Evolutionary conservation across 441 rosid genomes (phyloP).

Genomic region (Eruca vesicaria): DNA sequence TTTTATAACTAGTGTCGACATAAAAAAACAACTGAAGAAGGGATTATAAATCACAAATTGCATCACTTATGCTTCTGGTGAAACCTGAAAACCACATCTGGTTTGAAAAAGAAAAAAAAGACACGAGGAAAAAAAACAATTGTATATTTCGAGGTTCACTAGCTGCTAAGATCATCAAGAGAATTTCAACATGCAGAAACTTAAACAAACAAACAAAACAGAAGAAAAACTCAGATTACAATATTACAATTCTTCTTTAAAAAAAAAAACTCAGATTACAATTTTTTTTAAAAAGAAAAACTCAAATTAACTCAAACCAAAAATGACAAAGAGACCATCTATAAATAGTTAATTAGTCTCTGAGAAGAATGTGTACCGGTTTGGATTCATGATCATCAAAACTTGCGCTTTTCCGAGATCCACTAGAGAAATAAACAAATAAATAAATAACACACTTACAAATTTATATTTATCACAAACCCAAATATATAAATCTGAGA

Average conservation of each 20-base stretch:
- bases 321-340: constrained; percentile 5
- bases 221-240: neutral
- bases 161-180: neutral
- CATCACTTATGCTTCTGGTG: neutral
- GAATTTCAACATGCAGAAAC: constrained; percentile 4
- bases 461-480: neutral
- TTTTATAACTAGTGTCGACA: neutral
- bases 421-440: constrained; percentile 4
- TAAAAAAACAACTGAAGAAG: neutral
- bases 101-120: neutral
- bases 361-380: constrained; percentile 25
- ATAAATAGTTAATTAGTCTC: neutral
- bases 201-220: neutral
- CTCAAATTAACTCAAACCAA: neutral
- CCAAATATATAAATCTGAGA: neutral
- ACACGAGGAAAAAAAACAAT: neutral
- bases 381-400: constrained; percentile 21
- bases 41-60: neutral
- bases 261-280: neutral
- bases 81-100: neutral
- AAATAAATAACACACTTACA: neutral
- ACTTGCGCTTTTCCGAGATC: constrained; percentile 27
- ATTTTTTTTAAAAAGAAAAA: neutral
- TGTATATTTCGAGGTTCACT: neutral
- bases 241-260: no score